phyloP scores from a whole-genome alignment of 2,329 filamentous ascomycete genomes.

The Cladobotryum mycophilum region DNA sequence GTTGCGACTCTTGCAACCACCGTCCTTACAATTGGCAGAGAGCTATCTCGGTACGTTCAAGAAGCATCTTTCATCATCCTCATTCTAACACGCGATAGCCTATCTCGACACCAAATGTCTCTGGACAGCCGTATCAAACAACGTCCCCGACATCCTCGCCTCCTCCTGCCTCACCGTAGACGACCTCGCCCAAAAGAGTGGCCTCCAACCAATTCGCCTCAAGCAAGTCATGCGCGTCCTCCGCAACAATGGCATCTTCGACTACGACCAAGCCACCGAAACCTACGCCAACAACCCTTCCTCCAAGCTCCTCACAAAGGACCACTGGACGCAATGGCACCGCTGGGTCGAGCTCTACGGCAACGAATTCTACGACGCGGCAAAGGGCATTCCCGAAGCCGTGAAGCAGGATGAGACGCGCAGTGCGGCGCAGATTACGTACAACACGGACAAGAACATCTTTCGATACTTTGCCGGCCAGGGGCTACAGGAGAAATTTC shows the following conservation, averaged over 20 bases:
- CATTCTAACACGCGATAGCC: background rate
- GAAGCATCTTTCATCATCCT: background rate
- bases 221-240: constrained; percentile 8
- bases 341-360: constrained; percentile 39
- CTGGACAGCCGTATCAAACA: constrained; percentile 1
- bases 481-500: constrained; percentile 28
- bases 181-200: background rate
- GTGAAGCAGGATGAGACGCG: constrained; percentile 17
- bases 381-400: constrained; percentile 31
- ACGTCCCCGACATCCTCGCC: constrained; percentile 5
- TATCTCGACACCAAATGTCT: constrained; percentile 10
- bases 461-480: constrained; percentile 31
- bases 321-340: constrained; percentile 40
- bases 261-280: constrained; percentile 20
- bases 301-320: constrained; percentile 26
- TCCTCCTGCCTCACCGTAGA: background rate
- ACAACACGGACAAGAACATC: constrained; percentile 33
- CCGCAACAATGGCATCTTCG: constrained; percentile 28
- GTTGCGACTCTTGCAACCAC: constrained; percentile 4
- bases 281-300: constrained; percentile 28
- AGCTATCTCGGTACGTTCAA: constrained; percentile 6
- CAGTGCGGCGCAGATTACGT: constrained; percentile 33
- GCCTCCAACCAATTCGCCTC: constrained; percentile 7
- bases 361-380: constrained; percentile 38
- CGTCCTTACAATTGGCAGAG: constrained; percentile 4